Evolutionary conservation across 352 stramenopile genomes (phyloP), one percentile per base, ranked within the genome.

Genomic region (Phytophthora colocasiae): DNA sequence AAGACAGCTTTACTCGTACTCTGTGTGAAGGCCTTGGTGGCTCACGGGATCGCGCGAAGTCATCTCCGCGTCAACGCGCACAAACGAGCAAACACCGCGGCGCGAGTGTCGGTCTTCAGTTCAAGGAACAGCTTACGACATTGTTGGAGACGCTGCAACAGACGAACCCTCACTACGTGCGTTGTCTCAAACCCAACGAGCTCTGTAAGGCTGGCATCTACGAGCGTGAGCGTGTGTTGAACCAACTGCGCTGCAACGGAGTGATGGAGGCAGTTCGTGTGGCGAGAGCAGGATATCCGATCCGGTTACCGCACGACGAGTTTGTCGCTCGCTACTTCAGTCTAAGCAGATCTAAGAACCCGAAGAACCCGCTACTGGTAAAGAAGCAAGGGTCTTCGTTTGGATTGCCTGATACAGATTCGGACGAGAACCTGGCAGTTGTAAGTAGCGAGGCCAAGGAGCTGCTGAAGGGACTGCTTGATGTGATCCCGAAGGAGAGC

Each of bases 151-250:
- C 78, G 11, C 56, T 96, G 6, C 75, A 87, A 34, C 65, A 83
- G 31, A 94, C 87, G 1, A 89, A 87, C 19, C 83, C 90, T 2
- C 89, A 97, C 61, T 97, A 97, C 52, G 90, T 97, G 26, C 84
- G 91, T 26, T 97, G 90, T 39, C 66, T 97, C 27, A 97, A 97
- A 71, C 91, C 91, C 4, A 97, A 97, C 65, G 89, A 97, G 10
- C 36, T 75, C 1, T 91, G 81, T 32, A 76, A 81, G 40, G 75
- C 87, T 3, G 56, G 71, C 0, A 63, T 82, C 40, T 96, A 92
- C 39, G 71, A 89, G 40, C 70, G 76, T 6, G 78, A 92, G 14
- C 81, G 89, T 29, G 88, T 97, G 15, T 50, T 92, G 19, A 91
- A 96, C 64, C 83, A 95, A 52, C 82, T 99, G 29, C 80, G 87